Base-by-base conservation (phyloP, 371 early-diverging fungal genomes). In the Mortierella polycephala region DNA sequence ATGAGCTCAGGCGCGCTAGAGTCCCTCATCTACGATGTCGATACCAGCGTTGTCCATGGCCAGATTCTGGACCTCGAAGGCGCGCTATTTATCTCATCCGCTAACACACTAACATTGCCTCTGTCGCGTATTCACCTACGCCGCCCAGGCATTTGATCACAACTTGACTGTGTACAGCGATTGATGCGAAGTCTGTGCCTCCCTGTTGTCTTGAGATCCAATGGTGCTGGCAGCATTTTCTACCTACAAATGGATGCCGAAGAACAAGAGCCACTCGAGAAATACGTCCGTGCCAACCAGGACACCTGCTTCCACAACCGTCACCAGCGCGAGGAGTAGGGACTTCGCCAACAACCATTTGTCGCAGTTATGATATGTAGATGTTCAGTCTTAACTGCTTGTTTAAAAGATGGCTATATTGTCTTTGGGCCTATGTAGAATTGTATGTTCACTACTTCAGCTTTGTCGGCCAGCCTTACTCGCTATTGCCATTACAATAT, bases 1-100 rank as follows among this genome's bases (percentile, higher is more conserved):
- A 81, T 91, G 67, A 85, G 85, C 57, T 83, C 88, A 30, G 86
- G 90, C 13, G 83, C 87, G 7, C 87, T 87, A 6, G 90, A 91
- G 62, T 83, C 92, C 30, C 63, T 93, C 8, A 64, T 94, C 42
- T 90, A 91, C 13, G 94, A 94, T 67, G 81, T 88, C 12, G 84
- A 74, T 37, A 82, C 83, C 11, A 86, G 89, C 21, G 75, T 85
- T 20, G 89, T 86, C 10, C 60, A 83, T 57, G 95, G 93, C 7
- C 93, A 94, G 74, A 87, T 85, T 0, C 81, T 91, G 11, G 95
- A 94, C 85, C 81, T 94, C 39, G 83, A 85, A 40, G 95, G 94
- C 63, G 89, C 90, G 16, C 83, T 88, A 16, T 88, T 90, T 62
- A 73, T 93, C 57, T 83, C 88, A 55, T 84, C 85, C 40, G 87